Percentiles rank a stretch among this genome's conserved stretches.
Evolutionary conservation across 768 basidiomycete genomes (phyloP).

Genomic region (Tremella yokohamensis): DNA sequence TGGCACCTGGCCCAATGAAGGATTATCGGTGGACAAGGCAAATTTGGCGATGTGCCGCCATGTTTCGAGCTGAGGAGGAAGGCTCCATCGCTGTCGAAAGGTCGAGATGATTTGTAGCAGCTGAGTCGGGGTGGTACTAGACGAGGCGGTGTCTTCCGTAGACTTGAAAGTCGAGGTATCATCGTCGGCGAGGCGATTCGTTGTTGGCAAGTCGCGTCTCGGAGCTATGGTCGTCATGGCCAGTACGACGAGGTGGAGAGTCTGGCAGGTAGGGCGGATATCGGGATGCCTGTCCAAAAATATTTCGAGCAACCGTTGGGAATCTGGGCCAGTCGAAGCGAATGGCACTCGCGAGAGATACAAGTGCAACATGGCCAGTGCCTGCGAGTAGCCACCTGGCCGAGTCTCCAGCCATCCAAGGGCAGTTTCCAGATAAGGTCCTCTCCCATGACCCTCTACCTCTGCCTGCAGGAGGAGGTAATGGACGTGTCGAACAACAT

Average conservation of each 20-base stretch:
- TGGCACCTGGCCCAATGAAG: background rate
- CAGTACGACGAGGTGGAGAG: background rate
- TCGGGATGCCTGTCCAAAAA: background rate
- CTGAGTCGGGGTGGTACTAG: background rate
- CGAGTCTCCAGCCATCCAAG: too few species aligned
- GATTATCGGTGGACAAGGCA: background rate
- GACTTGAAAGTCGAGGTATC: background rate
- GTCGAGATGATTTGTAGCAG: background rate
- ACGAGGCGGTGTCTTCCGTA: background rate
- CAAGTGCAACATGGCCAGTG: too few species aligned
- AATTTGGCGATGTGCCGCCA: slow-evolving; percentile 1
- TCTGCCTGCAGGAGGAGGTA: too few species aligned
- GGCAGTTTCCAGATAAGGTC: too few species aligned
- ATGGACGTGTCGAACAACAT: too few species aligned
- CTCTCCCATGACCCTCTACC: too few species aligned
- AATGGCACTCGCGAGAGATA: too few species aligned
- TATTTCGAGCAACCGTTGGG: too few species aligned
- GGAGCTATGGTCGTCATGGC: background rate
- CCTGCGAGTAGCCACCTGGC: too few species aligned
- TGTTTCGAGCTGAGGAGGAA: background rate
- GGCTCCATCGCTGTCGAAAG: background rate
- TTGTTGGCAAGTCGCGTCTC: background rate
- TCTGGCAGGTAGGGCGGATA: background rate
- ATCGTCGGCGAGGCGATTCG: background rate
- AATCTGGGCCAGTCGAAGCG: too few species aligned